Evolutionary conservation across 1,284 basidiomycete species (phyloP).

Genomic region (Schizopora paradoxa): DNA sequence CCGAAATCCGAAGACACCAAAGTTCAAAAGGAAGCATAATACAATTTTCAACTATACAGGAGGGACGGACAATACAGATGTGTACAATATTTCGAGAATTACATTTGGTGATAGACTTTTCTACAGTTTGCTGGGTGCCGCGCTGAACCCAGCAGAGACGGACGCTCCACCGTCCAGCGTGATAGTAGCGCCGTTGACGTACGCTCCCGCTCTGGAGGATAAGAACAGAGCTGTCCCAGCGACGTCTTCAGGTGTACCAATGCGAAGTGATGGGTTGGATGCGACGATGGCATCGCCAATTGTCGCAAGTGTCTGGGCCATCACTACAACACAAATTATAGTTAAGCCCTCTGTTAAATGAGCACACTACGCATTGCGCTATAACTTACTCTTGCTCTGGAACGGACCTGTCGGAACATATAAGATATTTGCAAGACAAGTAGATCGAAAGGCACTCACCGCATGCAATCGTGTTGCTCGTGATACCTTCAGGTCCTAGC

Average conservation of each 20-base stretch:
- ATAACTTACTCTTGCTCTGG: constrained; percentile 42
- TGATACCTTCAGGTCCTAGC: constrained; percentile 56
- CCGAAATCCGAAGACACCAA: not conserved
- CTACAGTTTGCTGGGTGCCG: constrained; percentile 24
- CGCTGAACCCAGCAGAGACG: no score
- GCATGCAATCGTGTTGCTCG: constrained; percentile 66
- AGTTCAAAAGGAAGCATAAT: not conserved
- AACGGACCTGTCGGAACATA: constrained; percentile 35
- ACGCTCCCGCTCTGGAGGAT: constrained; percentile 53
- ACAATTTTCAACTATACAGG: not conserved
- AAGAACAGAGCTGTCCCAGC: constrained; percentile 60
- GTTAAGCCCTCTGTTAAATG: not conserved
- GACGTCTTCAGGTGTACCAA: constrained; percentile 61
- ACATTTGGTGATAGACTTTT: no score
- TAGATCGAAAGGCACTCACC: constrained; percentile 33
- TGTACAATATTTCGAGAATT: constrained; percentile 7
- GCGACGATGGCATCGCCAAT: constrained; percentile 42
- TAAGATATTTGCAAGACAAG: not conserved
- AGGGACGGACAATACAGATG: not conserved
- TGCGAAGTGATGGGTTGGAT: constrained; percentile 46
- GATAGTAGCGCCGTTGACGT: constrained; percentile 60
- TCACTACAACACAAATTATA: constrained; percentile 39
- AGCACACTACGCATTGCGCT: not conserved
- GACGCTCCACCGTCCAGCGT: constrained; percentile 53
- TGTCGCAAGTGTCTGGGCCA: constrained; percentile 49